These are phyloP conservation scores for Nakazawaea pomicola DNA, from an alignment of 805 yeast species.

Conservation along the genomic window DNA sequence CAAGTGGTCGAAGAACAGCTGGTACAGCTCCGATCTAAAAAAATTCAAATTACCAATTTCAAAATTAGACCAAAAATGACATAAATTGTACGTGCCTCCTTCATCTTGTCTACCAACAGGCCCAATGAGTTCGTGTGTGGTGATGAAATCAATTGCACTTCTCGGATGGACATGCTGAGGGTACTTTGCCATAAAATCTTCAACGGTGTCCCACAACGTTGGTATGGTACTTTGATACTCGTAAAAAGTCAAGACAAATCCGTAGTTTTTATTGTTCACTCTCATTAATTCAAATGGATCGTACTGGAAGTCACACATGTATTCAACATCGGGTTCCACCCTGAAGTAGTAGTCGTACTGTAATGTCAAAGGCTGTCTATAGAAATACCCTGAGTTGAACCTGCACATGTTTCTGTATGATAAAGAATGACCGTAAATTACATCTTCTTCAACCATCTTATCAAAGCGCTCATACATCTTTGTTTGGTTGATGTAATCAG, in stretches of 20 bases:
- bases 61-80: slow-evolving; percentile 88
- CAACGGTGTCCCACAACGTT: slow-evolving; percentile 74
- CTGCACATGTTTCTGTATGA: slow-evolving; percentile 93
- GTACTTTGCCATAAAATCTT: slow-evolving; percentile 50
- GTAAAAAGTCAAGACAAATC: slow-evolving; percentile 77
- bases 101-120: slow-evolving; percentile 39
- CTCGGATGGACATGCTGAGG: slow-evolving; percentile 63
- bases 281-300: slow-evolving; percentile 85
- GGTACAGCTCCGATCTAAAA: slow-evolving; percentile 62
- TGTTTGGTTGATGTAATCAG: slow-evolving; percentile 61
- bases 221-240: slow-evolving; percentile 86
- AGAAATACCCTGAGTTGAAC: slow-evolving; percentile 88
- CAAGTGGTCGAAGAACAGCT: slow-evolving; percentile 54
- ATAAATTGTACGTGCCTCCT: slow-evolving; percentile 63
- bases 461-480: slow-evolving; percentile 42
- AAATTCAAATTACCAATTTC: slow-evolving; percentile 71
- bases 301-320: slow-evolving; percentile 80
- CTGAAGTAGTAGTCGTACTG: slow-evolving; percentile 90
- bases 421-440: slow-evolving; percentile 59
- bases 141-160: slow-evolving; percentile 53
- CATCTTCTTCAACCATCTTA: slow-evolving; percentile 38
- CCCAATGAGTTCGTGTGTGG: slow-evolving; percentile 45
- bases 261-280: slow-evolving; percentile 72
- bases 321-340: slow-evolving; percentile 89
- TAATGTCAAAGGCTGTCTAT: slow-evolving; percentile 63